Percentiles rank a stretch among this genome's conserved stretches.
Conservation (phyloP, 148 eudicot genomes). For the Camellia lanceoleosa region DNA sequence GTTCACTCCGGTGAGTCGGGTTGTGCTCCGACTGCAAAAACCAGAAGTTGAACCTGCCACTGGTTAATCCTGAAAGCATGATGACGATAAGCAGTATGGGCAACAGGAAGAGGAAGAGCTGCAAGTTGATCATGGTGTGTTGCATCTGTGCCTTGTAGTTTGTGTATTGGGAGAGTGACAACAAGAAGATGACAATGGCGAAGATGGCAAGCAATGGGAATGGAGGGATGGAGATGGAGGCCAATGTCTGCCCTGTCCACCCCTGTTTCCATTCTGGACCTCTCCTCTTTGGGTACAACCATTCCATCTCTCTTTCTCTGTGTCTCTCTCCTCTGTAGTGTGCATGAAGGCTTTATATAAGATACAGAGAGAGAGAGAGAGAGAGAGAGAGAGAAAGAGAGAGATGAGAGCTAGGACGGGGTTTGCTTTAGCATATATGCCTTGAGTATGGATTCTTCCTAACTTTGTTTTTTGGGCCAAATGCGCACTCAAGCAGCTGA, state of each 20-base stretch:
- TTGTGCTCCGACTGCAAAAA: slow-evolving; percentile 4
- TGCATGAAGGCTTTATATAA: slow-evolving; percentile 11
- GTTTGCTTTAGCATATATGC: slow-evolving; percentile 50
- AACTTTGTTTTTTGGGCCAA: slow-evolving; percentile 19
- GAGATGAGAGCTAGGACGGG: background rate
- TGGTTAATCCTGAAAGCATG: slow-evolving; percentile 37
- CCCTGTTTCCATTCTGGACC: slow-evolving; percentile 51
- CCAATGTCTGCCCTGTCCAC: slow-evolving; percentile 35
- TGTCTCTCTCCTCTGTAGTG: background rate
- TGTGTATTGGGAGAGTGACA: slow-evolving; percentile 48
- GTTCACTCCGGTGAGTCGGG: background rate
- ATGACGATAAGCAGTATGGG: slow-evolving; percentile 40
- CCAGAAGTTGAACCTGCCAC: slow-evolving; percentile 31
- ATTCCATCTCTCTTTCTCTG: slow-evolving; percentile 34
- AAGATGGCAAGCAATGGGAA: slow-evolving; percentile 59
- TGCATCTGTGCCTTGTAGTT: slow-evolving; percentile 44
- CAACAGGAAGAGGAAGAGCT: slow-evolving; percentile 41
- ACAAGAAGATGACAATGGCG: slow-evolving; percentile 52
- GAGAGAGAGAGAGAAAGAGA: background rate
- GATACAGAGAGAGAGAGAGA: background rate
- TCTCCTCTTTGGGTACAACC: slow-evolving; percentile 32
- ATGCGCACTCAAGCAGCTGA: slow-evolving; percentile 33
- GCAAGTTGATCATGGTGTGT: slow-evolving; percentile 28
- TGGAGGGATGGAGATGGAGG: slow-evolving; percentile 55
- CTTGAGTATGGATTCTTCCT: slow-evolving; percentile 34